A percentile compares a stretch with the other conserved stretches of the same genome.
These are phyloP conservation scores for Pyricularia sp. DNA, from an alignment of 2,329 filamentous ascomycete genomes.

Conservation along the genomic window DNA sequence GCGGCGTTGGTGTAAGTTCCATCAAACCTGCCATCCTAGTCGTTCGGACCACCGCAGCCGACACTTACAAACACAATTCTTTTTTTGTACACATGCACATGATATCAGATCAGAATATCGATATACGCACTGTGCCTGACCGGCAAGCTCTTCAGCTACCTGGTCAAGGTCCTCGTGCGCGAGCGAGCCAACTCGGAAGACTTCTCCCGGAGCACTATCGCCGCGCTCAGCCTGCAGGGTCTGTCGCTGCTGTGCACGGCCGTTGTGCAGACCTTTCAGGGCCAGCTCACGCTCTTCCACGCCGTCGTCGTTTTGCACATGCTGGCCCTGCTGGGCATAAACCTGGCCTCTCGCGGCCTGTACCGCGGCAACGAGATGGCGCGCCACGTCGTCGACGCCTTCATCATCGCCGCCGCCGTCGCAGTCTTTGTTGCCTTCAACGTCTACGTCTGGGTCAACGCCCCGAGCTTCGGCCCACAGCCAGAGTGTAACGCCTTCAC, in stretches of 20 bases:
- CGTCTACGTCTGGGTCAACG: conserved; percentile 9
- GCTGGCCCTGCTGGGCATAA: conserved; percentile 10
- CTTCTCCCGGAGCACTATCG: conserved; percentile 5
- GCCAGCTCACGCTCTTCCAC: conserved; percentile 8
- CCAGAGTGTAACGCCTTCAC: conserved; percentile 9
- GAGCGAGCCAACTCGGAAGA: conserved; percentile 14
- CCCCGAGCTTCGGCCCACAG: conserved; percentile 9
- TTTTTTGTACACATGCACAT: too few relatives aligned
- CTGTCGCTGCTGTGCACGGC: conserved; percentile 9
- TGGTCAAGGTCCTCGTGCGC: conserved; percentile 8
- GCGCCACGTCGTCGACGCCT: conserved; percentile 1
- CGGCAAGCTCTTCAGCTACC: conserved; percentile 3
- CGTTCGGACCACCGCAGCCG: neutral
- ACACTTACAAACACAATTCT: neutral
- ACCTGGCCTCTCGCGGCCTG: conserved; percentile 6
- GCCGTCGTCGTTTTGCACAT: conserved; percentile 8
- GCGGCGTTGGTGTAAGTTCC: conserved; percentile 4
- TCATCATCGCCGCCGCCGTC: conserved; percentile 2
- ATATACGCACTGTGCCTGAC: conserved; percentile 7
- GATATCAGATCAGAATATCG: conserved; percentile 6
- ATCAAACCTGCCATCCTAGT: neutral
- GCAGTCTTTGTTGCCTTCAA: conserved; percentile 8
- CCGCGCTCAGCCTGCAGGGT: conserved; percentile 8
- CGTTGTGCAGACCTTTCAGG: conserved; percentile 6
- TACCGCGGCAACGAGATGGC: conserved; percentile 5